Evolutionary conservation across 805 yeast genomes (phyloP), one percentile per base, ranked within the genome.

Genomic region (Starmerella sirachaensis): DNA sequence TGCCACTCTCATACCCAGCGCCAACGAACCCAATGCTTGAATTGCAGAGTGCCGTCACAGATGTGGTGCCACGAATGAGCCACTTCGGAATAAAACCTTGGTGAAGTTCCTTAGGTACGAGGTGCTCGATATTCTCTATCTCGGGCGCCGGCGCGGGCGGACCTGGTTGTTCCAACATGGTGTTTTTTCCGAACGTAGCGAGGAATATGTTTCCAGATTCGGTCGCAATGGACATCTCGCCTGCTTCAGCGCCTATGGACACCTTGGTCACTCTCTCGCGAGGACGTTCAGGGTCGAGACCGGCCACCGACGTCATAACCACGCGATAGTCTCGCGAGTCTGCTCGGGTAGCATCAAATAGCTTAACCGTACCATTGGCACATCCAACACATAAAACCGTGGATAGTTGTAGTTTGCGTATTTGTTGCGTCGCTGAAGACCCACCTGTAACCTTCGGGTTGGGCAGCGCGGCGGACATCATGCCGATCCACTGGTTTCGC

Each of bases 21-120:
- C 80, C 91, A 7, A 79, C 81, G 61, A 91, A 86, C 0, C 95
- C 95, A 33, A 84, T 65, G 45, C 78, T 70, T 43, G 86, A 76
- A 56, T 80, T 70, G 38, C 69, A 66, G 33, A 86, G 43, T 1
- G 81, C 70, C 0, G 86, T 64, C 8, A 81, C 76, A 4, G 54
- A 54, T 0, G 75, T 73, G 35, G 57, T 53, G 25, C 59, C 59
- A 28, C 66, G 61, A 13, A 75, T 47, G 2, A 67, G 63, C 31
- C 65, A 61, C 18, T 56, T 58, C 0, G 88, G 86, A 47, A 78
- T 48, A 45, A 76, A 76, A 0, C 85, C 86, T 39, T 72, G 76
- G 39, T 60, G 63, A 6, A 72, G 35, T 31, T 60, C 62, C 10
- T 58, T 50, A 13, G 76, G 71, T 1, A 77, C 65, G 37, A 86